Evolutionary conservation across 2,329 filamentous ascomycete species (phyloP).

Genomic region (Fusarium subglutinans): DNA sequence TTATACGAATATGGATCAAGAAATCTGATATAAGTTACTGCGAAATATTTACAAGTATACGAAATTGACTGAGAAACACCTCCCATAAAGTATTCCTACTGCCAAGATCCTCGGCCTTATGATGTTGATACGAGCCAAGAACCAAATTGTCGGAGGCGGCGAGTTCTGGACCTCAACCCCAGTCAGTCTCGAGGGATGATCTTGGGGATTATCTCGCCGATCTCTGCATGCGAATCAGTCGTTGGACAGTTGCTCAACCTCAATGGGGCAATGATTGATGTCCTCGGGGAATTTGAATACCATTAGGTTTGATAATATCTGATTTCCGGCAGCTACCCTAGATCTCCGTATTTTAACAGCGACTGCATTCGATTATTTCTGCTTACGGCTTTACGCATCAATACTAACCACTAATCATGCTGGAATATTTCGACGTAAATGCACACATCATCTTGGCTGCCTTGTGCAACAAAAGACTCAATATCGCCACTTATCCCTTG

Average conservation of each 20-base stretch:
- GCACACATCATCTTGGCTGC: neutral
- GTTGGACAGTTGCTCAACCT: slow-evolving; percentile 17
- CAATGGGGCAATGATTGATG: slow-evolving; percentile 19
- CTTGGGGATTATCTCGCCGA: slow-evolving; percentile 16
- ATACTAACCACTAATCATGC: neutral
- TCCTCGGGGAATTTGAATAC: slow-evolving; percentile 2
- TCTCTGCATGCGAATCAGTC: slow-evolving; percentile 27
- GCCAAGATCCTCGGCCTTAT: neutral
- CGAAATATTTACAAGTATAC: neutral
- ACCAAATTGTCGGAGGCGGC: slow-evolving; percentile 4
- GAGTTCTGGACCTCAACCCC: slow-evolving; percentile 24
- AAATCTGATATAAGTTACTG: neutral
- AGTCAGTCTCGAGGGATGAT: slow-evolving; percentile 10
- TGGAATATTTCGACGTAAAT: neutral
- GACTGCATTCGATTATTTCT: neutral
- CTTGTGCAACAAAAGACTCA: neutral
- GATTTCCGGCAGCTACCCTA: neutral
- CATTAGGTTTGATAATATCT: neutral
- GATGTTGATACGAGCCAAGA: slow-evolving; percentile 1
- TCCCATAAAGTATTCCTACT: neutral
- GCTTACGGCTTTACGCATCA: neutral
- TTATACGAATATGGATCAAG: neutral
- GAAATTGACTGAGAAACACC: neutral
- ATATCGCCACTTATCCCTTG: neutral
- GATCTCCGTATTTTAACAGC: neutral